phyloP scores from a whole-genome alignment of 768 basidiomycete genomes.

The Xerocomellus intermedius region DNA sequence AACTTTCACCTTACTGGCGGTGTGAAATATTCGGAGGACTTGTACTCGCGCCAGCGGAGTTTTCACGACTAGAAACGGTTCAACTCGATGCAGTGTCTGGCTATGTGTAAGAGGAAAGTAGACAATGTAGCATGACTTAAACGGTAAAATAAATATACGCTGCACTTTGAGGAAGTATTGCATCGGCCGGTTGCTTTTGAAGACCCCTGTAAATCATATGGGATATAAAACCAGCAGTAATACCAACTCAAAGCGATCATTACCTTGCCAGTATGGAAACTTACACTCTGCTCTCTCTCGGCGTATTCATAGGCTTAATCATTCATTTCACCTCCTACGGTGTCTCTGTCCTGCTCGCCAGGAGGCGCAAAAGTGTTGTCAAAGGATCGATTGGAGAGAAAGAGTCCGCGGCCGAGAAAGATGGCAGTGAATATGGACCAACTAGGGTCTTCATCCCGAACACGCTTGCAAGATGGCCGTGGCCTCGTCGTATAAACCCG shows the following conservation, averaged over 20 bases:
- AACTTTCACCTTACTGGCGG: not conserved
- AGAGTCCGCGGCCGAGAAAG: not conserved
- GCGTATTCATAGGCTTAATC: not conserved
- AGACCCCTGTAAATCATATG: not conserved
- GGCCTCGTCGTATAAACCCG: slow-evolving; percentile 13
- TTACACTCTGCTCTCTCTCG: not conserved
- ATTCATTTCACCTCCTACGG: not conserved
- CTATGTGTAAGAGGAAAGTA: no score
- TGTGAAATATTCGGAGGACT: not conserved
- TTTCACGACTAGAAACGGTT: not conserved
- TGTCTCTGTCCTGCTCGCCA: not conserved
- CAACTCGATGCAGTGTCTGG: not conserved
- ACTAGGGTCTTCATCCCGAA: slow-evolving; percentile 15
- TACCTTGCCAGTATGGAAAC: slow-evolving; percentile 2
- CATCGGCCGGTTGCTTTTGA: not conserved
- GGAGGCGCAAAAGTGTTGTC: not conserved
- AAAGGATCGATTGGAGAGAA: not conserved
- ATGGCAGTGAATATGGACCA: not conserved
- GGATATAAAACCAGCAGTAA: not conserved
- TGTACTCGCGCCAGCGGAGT: not conserved
- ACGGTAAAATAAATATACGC: no score
- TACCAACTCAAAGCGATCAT: not conserved
- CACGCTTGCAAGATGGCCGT: slow-evolving; percentile 19
- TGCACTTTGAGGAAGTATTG: no score
- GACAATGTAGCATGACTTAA: not conserved